phyloP scores from a whole-genome alignment of 1,139 yeast species.

The Pichia sp. region DNA sequence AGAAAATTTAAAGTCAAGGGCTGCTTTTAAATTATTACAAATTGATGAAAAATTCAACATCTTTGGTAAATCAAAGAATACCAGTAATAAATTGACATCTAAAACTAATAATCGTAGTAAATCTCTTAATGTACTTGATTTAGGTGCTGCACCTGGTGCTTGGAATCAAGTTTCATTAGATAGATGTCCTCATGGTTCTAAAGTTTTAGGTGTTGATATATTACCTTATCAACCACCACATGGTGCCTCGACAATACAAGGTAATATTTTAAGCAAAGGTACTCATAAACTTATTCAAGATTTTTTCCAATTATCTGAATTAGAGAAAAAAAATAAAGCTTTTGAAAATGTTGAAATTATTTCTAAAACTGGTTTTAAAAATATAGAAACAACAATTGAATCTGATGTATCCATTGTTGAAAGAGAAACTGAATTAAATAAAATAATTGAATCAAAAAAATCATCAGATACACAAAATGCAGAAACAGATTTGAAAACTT shows the following conservation, averaged over 20 bases:
- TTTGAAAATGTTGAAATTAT: slow-evolving; percentile 11
- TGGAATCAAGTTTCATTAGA: slow-evolving; percentile 83
- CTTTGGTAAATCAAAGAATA: slow-evolving; percentile 38
- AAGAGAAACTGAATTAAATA: slow-evolving; percentile 8
- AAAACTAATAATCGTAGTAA: slow-evolving; percentile 12
- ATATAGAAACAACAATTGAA: not conserved
- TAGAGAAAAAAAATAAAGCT: slow-evolving; percentile 12
- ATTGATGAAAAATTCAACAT: slow-evolving; percentile 58
- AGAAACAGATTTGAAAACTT: slow-evolving; percentile 1
- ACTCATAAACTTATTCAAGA: slow-evolving; percentile 58
- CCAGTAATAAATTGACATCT: not conserved
- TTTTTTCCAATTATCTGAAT: slow-evolving; percentile 42
- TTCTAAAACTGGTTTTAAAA: slow-evolving; percentile 6
- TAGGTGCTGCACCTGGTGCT: slow-evolving; percentile 95
- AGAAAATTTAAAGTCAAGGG: slow-evolving; percentile 68
- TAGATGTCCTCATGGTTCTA: slow-evolving; percentile 50
- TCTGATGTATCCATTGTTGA: slow-evolving; percentile 12
- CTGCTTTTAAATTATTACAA: slow-evolving; percentile 80
- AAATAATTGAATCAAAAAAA: slow-evolving; percentile 7
- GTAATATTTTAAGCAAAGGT: slow-evolving; percentile 64
- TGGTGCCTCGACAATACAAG: slow-evolving; percentile 80
- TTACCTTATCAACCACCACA: slow-evolving; percentile 70
- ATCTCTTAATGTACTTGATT: slow-evolving; percentile 58
- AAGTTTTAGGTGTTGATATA: slow-evolving; percentile 79
- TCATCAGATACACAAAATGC: not conserved